phyloP scores from a whole-genome alignment of 2,329 filamentous ascomycete species.

The Cordyceps cateniannulata region DNA sequence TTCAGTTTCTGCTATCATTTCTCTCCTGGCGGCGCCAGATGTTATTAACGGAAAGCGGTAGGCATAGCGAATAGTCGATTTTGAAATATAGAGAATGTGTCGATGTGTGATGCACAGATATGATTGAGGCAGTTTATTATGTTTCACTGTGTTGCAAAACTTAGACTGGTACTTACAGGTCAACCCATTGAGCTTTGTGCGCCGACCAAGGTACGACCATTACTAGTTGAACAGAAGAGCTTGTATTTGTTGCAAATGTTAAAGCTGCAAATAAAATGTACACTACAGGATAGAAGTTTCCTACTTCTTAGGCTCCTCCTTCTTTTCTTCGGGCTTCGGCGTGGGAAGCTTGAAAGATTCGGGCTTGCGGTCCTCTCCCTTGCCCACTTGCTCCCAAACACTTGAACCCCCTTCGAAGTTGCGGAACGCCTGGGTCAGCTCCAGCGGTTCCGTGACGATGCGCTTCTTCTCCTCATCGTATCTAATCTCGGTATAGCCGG shows the following conservation, averaged over 20 bases:
- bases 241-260: background rate
- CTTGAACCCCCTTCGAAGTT: conserved; percentile 91
- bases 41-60: background rate
- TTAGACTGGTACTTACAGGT: too few relatives aligned
- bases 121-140: background rate
- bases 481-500: conserved; percentile 94
- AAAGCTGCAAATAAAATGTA: conserved; percentile 23
- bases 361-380: conserved; percentile 72
- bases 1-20: background rate
- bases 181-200: too few relatives aligned
- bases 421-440: conserved; percentile 96
- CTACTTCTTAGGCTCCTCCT: conserved; percentile 90
- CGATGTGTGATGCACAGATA: background rate
- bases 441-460: conserved; percentile 94
- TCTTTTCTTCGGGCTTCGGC: conserved; percentile 88
- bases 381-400: conserved; percentile 58
- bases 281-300: conserved; percentile 22
- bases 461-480: conserved; percentile 99
- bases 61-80: conserved; percentile 9
- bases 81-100: conserved; percentile 3
- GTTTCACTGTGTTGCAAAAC: too few relatives aligned
- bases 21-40: background rate
- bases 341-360: conserved; percentile 91
- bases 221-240: background rate
- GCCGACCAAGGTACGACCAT: too few relatives aligned